Evolutionary conservation across 495 filamentous ascomycete genomes (phyloP).

Genomic region (Aspergillus egyptiacus): DNA sequence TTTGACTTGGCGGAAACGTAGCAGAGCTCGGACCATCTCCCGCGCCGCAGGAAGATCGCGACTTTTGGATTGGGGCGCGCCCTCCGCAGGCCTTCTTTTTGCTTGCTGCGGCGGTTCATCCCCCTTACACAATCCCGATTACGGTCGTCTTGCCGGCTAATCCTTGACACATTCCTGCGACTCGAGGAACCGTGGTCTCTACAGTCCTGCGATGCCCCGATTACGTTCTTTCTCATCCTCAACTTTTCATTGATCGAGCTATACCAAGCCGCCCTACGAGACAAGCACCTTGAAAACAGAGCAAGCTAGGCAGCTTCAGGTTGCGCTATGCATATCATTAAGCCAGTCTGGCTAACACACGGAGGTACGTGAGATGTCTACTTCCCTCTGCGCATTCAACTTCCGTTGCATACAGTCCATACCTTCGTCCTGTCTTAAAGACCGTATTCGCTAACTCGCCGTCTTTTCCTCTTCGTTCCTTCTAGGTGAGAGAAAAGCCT

Average conservation of each 20-base stretch:
- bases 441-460: constrained; percentile 7
- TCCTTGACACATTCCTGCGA: not conserved
- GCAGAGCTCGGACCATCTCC: constrained; percentile 36
- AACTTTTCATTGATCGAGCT: constrained; percentile 18
- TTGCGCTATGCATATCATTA: constrained; percentile 76
- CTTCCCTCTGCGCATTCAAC: constrained; percentile 16
- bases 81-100: constrained; percentile 17
- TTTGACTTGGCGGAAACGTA: constrained; percentile 5
- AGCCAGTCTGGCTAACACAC: constrained; percentile 90
- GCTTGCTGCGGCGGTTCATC: constrained; percentile 11
- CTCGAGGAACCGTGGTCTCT: constrained; percentile 13
- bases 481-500: constrained; percentile 87
- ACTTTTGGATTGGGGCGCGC: constrained; percentile 33
- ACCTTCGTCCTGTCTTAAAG: not conserved
- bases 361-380: constrained; percentile 52
- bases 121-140: not conserved
- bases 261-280: constrained; percentile 1
- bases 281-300: constrained; percentile 1
- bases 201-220: constrained; percentile 29
- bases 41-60: constrained; percentile 26
- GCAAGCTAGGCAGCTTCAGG: constrained; percentile 2
- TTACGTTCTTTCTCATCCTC: constrained; percentile 20
- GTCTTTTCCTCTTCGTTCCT: not conserved
- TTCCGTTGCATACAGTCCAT: not conserved
- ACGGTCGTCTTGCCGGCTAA: not conserved